A percentile compares a stretch with the other conserved stretches of the same genome.
Evolutionary conservation across 108 stramenopile genomes (phyloP).

Genomic region (Thalassiosira profunda): DNA sequence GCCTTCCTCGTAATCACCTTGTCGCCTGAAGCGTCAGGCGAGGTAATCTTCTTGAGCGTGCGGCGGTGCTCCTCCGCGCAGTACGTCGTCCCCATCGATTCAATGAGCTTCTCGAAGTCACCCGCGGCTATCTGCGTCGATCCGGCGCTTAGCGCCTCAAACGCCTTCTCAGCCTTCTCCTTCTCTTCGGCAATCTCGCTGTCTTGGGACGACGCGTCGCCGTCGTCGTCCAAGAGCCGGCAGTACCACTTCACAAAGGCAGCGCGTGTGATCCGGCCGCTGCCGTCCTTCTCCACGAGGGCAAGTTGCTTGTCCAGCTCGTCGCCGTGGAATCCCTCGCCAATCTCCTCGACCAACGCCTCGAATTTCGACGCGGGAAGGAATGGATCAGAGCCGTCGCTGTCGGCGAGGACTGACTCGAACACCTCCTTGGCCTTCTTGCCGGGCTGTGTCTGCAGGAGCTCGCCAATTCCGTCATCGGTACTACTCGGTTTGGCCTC

Average conservation of each 20-base stretch:
- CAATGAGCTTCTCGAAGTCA: constrained; percentile 77
- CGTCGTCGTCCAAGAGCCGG: constrained; percentile 47
- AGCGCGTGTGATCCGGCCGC: constrained; percentile 47
- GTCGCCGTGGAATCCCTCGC: constrained; percentile 90
- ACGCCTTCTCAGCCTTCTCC: constrained; percentile 57
- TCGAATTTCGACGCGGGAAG: constrained; percentile 63
- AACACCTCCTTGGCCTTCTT: constrained; percentile 49
- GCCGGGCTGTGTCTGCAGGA: constrained; percentile 11
- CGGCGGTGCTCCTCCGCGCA: constrained; percentile 85
- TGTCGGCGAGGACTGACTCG: constrained; percentile 53
- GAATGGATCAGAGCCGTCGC: constrained; percentile 15
- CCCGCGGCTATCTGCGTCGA: constrained; percentile 33
- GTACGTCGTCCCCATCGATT: constrained; percentile 87
- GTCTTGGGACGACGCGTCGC: constrained; percentile 51
- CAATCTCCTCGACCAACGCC: constrained; percentile 72
- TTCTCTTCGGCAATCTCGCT: constrained; percentile 72
- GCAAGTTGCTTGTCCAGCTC: constrained; percentile 72
- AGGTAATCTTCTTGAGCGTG: constrained; percentile 62
- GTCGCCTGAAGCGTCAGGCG: constrained; percentile 15
- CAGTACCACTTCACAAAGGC: constrained; percentile 81
- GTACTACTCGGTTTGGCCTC: too few relatives aligned
- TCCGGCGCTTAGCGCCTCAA: constrained; percentile 32
- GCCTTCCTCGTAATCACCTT: constrained; percentile 46
- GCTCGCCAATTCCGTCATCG: background rate
- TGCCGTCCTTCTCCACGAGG: constrained; percentile 53